Base-by-base conservation (phyloP, 2,329 filamentous ascomycete genomes). In the Paraphoma chrysanthemicola region DNA sequence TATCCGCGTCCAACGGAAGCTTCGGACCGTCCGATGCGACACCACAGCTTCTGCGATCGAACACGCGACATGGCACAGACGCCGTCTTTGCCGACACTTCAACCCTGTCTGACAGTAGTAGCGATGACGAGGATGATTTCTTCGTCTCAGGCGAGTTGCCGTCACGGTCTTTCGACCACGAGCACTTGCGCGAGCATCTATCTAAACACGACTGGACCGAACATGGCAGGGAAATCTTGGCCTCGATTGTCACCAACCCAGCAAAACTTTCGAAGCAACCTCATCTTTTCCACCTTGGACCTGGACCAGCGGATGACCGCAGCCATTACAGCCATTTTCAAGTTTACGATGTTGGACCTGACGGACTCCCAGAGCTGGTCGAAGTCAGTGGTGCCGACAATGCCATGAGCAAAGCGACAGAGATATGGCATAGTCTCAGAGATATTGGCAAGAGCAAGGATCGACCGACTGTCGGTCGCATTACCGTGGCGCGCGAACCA, bases 401-500 rank as follows among this genome's bases (percentile, higher is more conserved):
- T n/a, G 68, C 62, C 42, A 75, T 73, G 59, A 75, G 70, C 2
- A 74, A 66, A 36, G 72, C 72, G 10, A 67, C 58, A 50, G 69
- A 66, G 59, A 72, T 70, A 10, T 73, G 72, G 69, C 70, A 72
- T 55, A 62, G 62, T 3, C 59, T 74, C 10, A 64, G 62, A 11
- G 61, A 76, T 14, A 70, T 80, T 44, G 76, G 78, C 46, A 71
- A 67, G 9, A 69, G 76, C 38, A 64, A 74, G n/a, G 64, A 73
- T 3, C 71, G 78, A 7, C 64, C 77, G 18, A 79, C 83, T 0
- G 83, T 86, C 6, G 86, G 86, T 1, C 80, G 85, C 43, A 87
- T 88, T 60, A 85, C 84, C 51, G 85, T 88, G 57, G 78, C 88
- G 28, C 81, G 86, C 60, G 86, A 89, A 61, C 86, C 86, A 1